These are phyloP conservation scores for Casaregolazyma suthepensis DNA, from an alignment of 1,139 yeast species.

Conservation along the genomic window DNA sequence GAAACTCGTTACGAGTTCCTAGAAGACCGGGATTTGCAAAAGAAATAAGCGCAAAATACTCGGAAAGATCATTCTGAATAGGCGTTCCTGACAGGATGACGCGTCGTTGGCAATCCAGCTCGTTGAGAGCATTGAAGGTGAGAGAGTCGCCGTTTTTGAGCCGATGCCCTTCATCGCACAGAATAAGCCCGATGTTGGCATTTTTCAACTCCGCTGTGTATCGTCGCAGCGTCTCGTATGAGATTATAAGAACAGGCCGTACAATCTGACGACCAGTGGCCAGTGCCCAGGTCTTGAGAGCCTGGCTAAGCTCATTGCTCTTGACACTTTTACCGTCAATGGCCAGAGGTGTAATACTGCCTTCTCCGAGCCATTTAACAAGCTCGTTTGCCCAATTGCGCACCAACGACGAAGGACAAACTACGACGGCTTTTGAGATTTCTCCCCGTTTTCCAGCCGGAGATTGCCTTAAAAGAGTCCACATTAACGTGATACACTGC, in stretches of 20 bases:
- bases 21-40: conserved; percentile 94
- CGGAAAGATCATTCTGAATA: conserved; percentile 92
- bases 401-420: conserved; percentile 92
- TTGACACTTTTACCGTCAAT: conserved; percentile 71
- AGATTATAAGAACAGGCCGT: conserved; percentile 89
- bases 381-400: conserved; percentile 98
- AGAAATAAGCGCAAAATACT: conserved; percentile 82
- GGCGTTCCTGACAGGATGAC: conserved; percentile 97
- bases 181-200: conserved; percentile 77
- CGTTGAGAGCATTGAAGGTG: conserved; percentile 82
- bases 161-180: conserved; percentile 97
- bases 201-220: conserved; percentile 72
- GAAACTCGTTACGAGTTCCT: conserved; percentile 78
- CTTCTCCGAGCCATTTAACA: conserved; percentile 92
- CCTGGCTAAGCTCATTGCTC: conserved; percentile 52
- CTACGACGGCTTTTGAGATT: conserved; percentile 86
- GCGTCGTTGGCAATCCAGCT: conserved; percentile 76
- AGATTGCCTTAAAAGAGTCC: conserved; percentile 88
- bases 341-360: conserved; percentile 80
- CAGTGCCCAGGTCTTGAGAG: conserved; percentile 78
- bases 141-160: conserved; percentile 90
- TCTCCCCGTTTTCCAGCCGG: conserved; percentile 76
- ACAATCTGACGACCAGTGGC: conserved; percentile 87
- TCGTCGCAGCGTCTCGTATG: conserved; percentile 88
- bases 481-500: conserved; percentile 86